These are phyloP conservation scores for Radiomyces spectabilis DNA, from an alignment of 192 early-diverging fungal genomes.

Conservation along the genomic window DNA sequence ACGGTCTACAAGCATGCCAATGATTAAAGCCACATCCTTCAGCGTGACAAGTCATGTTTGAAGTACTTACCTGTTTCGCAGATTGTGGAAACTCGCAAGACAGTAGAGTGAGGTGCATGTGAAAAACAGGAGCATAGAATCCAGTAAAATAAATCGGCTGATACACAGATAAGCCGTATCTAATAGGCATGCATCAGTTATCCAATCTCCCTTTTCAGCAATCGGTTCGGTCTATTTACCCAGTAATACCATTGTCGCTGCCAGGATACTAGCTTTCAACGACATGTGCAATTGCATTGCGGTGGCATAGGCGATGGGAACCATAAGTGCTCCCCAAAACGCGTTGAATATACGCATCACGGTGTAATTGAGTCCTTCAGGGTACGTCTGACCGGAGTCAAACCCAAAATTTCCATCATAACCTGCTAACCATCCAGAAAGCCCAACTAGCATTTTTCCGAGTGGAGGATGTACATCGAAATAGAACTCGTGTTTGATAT, in stretches of 20 bases:
- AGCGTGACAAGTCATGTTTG: no score
- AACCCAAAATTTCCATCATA: conserved; percentile 87
- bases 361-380: conserved; percentile 74
- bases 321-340: conserved; percentile 80
- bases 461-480: conserved; percentile 98
- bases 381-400: conserved; percentile 70
- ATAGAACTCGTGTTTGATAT: conserved; percentile 90
- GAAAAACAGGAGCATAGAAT: conserved; percentile 85
- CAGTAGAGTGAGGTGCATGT: conserved; percentile 66
- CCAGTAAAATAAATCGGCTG: conserved; percentile 36
- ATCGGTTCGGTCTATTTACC: no score
- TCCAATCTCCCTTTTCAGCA: no score
- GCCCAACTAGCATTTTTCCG: conserved; percentile 92
- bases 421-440: conserved; percentile 78
- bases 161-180: conserved; percentile 74
- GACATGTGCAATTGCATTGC: conserved; percentile 70
- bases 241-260: conserved; percentile 70
- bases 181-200: no score
- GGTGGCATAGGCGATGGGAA: conserved; percentile 88
- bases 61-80: conserved; percentile 6
- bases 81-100: conserved; percentile 51
- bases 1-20: no score
- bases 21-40: no score
- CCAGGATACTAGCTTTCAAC: conserved; percentile 56
- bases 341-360: conserved; percentile 89